Base-by-base conservation (phyloP, 2,329 filamentous ascomycete species). In the Talaromyces sp. region DNA sequence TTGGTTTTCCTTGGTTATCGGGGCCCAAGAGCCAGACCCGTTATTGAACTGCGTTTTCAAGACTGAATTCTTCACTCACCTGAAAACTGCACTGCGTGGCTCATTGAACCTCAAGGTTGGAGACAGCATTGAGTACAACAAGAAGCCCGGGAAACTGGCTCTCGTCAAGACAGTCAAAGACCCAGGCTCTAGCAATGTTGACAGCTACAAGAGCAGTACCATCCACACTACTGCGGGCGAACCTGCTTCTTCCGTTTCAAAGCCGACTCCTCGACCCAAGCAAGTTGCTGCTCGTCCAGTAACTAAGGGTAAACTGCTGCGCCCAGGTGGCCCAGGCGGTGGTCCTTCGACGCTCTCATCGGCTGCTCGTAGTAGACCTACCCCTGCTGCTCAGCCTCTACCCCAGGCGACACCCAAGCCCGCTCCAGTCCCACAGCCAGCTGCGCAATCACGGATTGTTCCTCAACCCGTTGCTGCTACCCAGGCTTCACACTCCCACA, bases 21-120 rank as follows among this genome's bases (percentile, higher is more conserved):
- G 92, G 29, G 87, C 87, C 8, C 91, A 96, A 68, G 93, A 97
- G 70, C 82, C 94, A 0, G 94, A 99, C 72, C 91, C 94, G n/a
- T 80, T 99, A 19, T 75, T 99, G 66, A 96, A 87, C 75, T 99
- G 94, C 68, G 78, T 97, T 17, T 86, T 99, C 73, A 99, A 99
- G 79, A 99, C 94, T 0, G 94, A 99, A 68, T 87, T 99, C 74
- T 96, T 97, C 69, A 95, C 93, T 0, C 92, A 97, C 58, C 86
- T 99, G 77, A 86, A 87, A 68, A 86, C 85, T 46, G 85, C 86
- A 47, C 89, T 95, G 74, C 86, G 89, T 3, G 90, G 89, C 8
- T 86, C 89, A 9, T 83, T 96, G 68, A 91, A 86, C 68, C 76
- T 99, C 43, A 91, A 89, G 74, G 88, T 97, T 57, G 85, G 79